Evolutionary conservation across 352 stramenopile genomes (phyloP), one percentile per base, ranked within the genome.

Genomic region (Phytophthora tentaculata): DNA sequence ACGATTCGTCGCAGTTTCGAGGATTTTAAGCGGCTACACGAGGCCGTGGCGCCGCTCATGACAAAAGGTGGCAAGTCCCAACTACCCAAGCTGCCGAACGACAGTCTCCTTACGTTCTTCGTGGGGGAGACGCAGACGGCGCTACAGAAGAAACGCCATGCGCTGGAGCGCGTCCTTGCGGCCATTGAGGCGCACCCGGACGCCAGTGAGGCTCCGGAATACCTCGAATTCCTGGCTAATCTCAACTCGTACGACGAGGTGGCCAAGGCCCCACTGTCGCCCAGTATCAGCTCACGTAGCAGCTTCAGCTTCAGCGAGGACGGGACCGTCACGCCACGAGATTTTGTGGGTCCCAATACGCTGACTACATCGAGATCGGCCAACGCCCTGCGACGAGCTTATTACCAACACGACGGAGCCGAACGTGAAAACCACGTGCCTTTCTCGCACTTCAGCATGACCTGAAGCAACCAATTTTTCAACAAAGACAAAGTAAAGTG

Each of bases 1-100:
- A 61, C 81, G 12, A 84, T 92, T 56, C 82, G 73, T 50, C 81
- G 84, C 26, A 84, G 84, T 59, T 92, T 92, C 68, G 84, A 79
- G 51, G 84, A 92, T 58, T 92, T 92, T 63, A 92, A 92, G 75
- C 76, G 83, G 55, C 81, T 92, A 28, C 81, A 92, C 71, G 65
- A 73, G n/a, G 69, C 68, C 12, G 61, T 92, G 22, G 58, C 72
- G 48, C 76, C 80, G 8, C 63, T 90, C 56, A 89, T 92, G 84
- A 77, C 77, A 17, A 74, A 84, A 61, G 65, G 73, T 52, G 78
- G 87, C 66, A 85, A 80, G 51, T 51, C 84, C 10, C 44, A 51
- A 24, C 24, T 74, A 37, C 67, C 67, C 32, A 74, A 71, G 45
- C 64, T 92, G 49, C 84, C 84, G 3, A 81, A 84, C n/a, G 84